A percentile compares a stretch with the other conserved stretches of the same genome.
Evolutionary conservation across 345 rosid species (phyloP).

Genomic region (Lepidium didymum): DNA sequence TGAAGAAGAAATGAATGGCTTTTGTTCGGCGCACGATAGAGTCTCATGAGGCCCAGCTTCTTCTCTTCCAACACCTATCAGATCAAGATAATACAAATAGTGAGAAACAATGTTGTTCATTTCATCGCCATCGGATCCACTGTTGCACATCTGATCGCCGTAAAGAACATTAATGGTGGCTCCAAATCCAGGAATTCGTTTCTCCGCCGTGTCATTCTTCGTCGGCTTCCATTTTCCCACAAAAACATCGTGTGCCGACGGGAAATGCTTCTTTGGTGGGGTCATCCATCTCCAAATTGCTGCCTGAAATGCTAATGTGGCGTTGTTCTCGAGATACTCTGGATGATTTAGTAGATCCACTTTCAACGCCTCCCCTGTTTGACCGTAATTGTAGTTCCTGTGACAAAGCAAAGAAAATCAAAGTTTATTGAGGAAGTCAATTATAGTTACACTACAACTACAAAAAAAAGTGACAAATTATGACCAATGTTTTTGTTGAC

Average conservation of each 20-base stretch:
- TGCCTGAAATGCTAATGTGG: constrained; percentile 71
- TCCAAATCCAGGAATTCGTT: constrained; percentile 69
- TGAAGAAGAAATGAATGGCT: constrained; percentile 41
- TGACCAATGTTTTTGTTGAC: too few species aligned
- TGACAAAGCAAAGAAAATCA: neutral
- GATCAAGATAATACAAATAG: constrained; percentile 66
- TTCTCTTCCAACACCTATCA: constrained; percentile 80
- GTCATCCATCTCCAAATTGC: constrained; percentile 95
- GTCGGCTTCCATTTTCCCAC: constrained; percentile 82
- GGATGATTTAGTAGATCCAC: constrained; percentile 59
- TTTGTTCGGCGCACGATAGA: constrained; percentile 66
- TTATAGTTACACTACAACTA: too few species aligned
- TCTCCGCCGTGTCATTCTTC: constrained; percentile 68
- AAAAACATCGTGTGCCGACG: constrained; percentile 73
- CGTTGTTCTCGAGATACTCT: constrained; percentile 66
- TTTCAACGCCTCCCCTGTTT: constrained; percentile 67
- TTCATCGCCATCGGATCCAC: constrained; percentile 50
- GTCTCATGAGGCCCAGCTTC: constrained; percentile 83
- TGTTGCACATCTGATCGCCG: constrained; percentile 64
- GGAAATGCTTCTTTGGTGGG: constrained; percentile 61
- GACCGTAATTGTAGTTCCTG: constrained; percentile 87
- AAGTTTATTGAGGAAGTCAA: neutral
- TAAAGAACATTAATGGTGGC: constrained; percentile 70
- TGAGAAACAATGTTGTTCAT: constrained; percentile 75
- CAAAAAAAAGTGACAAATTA: too few species aligned